phyloP scores from a whole-genome alignment of 2,329 filamentous ascomycete genomes.

The Pyrenophora tritici-repentis region DNA sequence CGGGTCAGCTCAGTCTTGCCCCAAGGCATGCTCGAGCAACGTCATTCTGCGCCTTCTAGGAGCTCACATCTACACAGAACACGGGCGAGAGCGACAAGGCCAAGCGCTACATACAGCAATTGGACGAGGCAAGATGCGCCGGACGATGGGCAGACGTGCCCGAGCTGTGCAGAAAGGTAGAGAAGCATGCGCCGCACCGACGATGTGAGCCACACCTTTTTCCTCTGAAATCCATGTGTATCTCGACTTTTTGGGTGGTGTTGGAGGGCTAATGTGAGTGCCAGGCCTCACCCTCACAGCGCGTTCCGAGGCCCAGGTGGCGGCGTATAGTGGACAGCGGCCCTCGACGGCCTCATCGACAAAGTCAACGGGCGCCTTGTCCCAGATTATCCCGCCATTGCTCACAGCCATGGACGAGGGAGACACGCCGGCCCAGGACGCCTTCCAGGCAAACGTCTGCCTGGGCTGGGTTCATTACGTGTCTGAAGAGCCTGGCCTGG shows the following conservation, averaged over 20 bases:
- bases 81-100: conserved; percentile 71
- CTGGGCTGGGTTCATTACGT: conserved; percentile 85
- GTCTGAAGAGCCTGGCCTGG: conserved; percentile 68
- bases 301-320: conserved; percentile 53
- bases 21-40: conserved; percentile 23
- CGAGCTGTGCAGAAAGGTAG: conserved; percentile 88
- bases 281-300: conserved; percentile 55
- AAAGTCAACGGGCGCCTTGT: conserved; percentile 30
- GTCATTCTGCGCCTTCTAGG: conserved; percentile 34
- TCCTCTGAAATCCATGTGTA: too few species aligned
- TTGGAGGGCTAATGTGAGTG: conserved; percentile 22
- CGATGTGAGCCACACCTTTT: conserved; percentile 67
- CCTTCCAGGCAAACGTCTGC: conserved; percentile 79
- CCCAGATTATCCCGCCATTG: conserved; percentile 49
- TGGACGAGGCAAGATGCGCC: conserved; percentile 86
- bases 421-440: conserved; percentile 56
- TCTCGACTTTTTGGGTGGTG: too few species aligned
- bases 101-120: conserved; percentile 75
- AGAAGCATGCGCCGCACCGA: conserved; percentile 87
- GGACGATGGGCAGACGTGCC: conserved; percentile 85
- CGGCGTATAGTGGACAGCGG: conserved; percentile 49
- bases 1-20: not conserved
- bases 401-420: conserved; percentile 49
- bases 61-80: conserved; percentile 47
- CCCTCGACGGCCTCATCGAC: conserved; percentile 50